These are phyloP conservation scores for Trametes gibbosa DNA, from an alignment of 768 basidiomycete species.

Conservation along the genomic window DNA sequence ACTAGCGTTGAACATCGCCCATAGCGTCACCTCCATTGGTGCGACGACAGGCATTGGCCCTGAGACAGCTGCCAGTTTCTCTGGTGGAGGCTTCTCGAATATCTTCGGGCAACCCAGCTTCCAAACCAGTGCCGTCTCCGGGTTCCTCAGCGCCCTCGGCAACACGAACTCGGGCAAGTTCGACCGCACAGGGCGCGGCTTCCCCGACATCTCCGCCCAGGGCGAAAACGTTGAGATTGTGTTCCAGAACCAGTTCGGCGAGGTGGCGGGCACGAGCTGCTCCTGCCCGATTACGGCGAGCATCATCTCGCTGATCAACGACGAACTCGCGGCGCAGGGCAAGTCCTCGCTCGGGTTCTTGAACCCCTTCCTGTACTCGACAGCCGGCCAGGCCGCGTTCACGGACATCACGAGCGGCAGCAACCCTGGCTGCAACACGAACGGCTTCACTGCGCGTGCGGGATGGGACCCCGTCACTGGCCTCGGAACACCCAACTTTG, in stretches of 20 bases:
- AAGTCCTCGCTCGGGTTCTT: constrained; percentile 33
- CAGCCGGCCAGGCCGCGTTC: constrained; percentile 24
- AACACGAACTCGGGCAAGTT: constrained; percentile 29
- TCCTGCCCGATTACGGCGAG: constrained; percentile 33
- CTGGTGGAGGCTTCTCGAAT: constrained; percentile 36
- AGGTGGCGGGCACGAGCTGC: constrained; percentile 32
- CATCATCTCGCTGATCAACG: constrained; percentile 34
- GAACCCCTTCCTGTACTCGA: constrained; percentile 34
- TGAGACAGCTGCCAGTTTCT: constrained; percentile 32
- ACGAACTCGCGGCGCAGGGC: constrained; percentile 28
- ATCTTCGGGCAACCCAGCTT: constrained; percentile 32
- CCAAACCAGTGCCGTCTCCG: constrained; percentile 36
- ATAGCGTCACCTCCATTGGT: constrained; percentile 34
- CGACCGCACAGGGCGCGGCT: constrained; percentile 38
- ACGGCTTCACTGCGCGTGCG: constrained; percentile 31
- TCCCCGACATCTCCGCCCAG: constrained; percentile 44
- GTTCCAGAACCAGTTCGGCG: constrained; percentile 7
- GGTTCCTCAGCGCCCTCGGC: constrained; percentile 34
- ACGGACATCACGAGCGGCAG: constrained; percentile 23
- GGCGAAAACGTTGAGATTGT: constrained; percentile 32
- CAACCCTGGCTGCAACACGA: constrained; percentile 35
- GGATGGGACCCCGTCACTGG: constrained; percentile 33
- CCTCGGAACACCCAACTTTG: constrained; percentile 22
- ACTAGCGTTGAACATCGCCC: not conserved
- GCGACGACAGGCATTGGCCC: constrained; percentile 29